These are phyloP conservation scores for Multifurca ochricompacta DNA, from an alignment of 768 basidiomycete species.

Conservation along the genomic window DNA sequence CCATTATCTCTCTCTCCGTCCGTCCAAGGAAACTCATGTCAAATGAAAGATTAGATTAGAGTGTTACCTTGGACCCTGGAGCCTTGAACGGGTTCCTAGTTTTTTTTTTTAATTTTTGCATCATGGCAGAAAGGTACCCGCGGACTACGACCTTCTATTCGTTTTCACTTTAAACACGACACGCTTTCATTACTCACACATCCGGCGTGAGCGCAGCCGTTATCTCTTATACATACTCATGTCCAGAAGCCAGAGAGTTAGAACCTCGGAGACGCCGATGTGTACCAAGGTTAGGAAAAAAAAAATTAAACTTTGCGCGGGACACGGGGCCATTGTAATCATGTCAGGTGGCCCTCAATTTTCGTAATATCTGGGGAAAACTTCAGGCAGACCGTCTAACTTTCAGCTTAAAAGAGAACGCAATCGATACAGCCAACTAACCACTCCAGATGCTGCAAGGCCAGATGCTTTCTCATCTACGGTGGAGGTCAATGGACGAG, in stretches of 20 bases:
- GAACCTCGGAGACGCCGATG: not conserved
- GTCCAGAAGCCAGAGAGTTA: not conserved
- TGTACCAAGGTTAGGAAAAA: not conserved
- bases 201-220: constrained; percentile 1
- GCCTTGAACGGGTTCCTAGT: too few relatives aligned
- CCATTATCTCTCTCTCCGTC: too few relatives aligned
- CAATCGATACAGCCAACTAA: not conserved
- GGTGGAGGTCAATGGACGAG: too few relatives aligned
- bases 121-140: not conserved
- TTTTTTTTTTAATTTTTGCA: too few relatives aligned
- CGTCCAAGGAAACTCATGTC: too few relatives aligned
- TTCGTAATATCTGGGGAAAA: too few relatives aligned
- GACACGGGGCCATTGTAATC: not conserved
- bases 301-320: not conserved
- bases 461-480: too few relatives aligned
- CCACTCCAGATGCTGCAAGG: not conserved
- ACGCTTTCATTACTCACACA: not conserved
- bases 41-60: too few relatives aligned
- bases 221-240: not conserved
- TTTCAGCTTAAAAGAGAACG: not conserved
- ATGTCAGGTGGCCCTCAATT: too few relatives aligned
- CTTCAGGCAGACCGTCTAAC: not conserved
- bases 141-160: not conserved
- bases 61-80: not conserved
- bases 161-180: not conserved